Evolutionary conservation across 2,329 filamentous ascomycete genomes (phyloP), one percentile per base, ranked within the genome.

Genomic region (Elsinoe perseae): DNA sequence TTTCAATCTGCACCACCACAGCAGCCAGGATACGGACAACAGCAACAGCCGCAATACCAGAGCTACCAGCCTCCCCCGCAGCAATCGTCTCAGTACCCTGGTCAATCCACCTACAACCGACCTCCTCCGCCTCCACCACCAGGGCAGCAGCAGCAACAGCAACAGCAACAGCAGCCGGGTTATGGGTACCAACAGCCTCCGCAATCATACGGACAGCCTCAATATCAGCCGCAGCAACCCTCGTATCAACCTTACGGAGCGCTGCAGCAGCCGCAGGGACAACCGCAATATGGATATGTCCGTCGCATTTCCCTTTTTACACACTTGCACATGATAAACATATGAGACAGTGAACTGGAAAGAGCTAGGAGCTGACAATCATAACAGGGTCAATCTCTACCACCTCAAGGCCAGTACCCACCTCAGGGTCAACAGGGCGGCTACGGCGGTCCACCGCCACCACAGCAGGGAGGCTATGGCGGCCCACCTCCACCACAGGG

Each of bases 101-200:
- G 53, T 18, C 53, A 56, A 20, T 56, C 53, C 16, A 48, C 21
- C 23, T 56, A 56, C 27, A 56, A 77, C 65, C 67, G 65, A 54
- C 66, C 72, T 57, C 70, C 72, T 18, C 70, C 73, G 42, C 72
- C 65, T 12, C 64, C 65, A 12, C 63, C 64, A 23, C 65, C 62
- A 3, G 60, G 59, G 10, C 61, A 64, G 16, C 27, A 50, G n/a
- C n/a, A 59, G 2, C 43, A 23, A n/a, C n/a, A n/a, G n/a, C n/a
- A n/a, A n/a, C n/a, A n/a, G n/a, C 40, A 44, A 10, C 40, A 44
- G 20, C 21, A 58, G 57, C 27, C 58, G 59, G 27, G 53, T 14
- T 56, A 56, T 27, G 40, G 40, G 10, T 67, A 67, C 59, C 64
- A 68, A 21, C 40, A 44, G 40, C 40, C 40, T 12, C 21, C n/a